Percentiles rank a stretch among this genome's conserved stretches.
Conservation (phyloP, 73 alveolate genomes). For the Tetrahymena borealis region DNA sequence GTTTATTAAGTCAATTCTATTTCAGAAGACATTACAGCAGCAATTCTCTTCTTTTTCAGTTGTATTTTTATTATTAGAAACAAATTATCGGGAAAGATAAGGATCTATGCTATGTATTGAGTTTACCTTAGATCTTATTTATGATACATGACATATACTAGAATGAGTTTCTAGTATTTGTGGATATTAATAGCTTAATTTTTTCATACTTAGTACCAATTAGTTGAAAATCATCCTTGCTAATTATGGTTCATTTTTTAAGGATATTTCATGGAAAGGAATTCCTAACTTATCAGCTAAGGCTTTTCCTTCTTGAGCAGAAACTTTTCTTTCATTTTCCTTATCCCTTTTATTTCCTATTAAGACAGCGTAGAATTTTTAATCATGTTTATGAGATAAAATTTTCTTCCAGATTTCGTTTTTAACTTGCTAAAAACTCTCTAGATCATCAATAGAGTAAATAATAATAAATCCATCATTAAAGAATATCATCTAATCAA, state of each 20-base stretch:
- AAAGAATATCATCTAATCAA: neutral
- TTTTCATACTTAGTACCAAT: neutral
- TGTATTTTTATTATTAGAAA: neutral
- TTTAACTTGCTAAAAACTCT: neutral
- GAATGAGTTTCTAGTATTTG: neutral
- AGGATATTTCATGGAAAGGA: neutral
- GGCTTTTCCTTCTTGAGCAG: neutral
- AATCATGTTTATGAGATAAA: neutral
- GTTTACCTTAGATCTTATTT: neutral
- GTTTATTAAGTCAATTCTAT: too few species aligned
- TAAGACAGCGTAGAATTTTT: neutral
- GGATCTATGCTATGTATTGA: neutral
- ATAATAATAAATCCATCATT: neutral
- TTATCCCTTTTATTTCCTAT: neutral
- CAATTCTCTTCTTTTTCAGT: neutral
- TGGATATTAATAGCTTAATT: neutral
- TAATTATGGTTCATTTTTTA: neutral
- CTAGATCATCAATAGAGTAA: neutral
- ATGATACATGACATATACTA: neutral
- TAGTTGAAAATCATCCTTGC: neutral
- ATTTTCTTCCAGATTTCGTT: neutral
- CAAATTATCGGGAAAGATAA: neutral
- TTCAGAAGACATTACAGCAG: neutral
- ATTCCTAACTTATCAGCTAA: neutral
- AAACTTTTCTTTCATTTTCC: neutral